phyloP scores from a whole-genome alignment of 768 basidiomycete genomes.

The Pleurotus giganteus region DNA sequence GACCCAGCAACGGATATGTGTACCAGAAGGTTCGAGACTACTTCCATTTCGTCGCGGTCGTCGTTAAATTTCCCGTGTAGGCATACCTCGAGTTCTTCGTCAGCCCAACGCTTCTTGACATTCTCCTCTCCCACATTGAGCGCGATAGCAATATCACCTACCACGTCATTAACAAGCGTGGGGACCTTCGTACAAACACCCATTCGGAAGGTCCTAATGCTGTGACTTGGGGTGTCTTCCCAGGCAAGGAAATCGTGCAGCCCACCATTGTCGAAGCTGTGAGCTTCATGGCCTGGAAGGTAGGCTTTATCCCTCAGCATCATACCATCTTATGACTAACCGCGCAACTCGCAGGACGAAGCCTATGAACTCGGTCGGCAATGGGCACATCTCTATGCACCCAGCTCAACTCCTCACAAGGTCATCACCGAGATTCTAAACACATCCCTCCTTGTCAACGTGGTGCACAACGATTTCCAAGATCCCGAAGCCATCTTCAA shows the following conservation, averaged over 20 bases:
- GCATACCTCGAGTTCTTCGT: conserved; percentile 98
- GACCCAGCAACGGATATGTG: conserved; percentile 88
- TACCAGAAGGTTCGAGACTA: conserved; percentile 78
- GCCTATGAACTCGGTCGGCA: conserved; percentile 90
- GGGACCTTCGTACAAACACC: conserved; percentile 92
- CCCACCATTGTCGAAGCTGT: conserved; percentile 97
- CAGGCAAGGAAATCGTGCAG: conserved; percentile 93
- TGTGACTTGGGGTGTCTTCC: conserved; percentile 99
- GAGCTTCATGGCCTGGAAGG: conserved; percentile 99
- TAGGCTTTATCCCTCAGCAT: conserved; percentile 25
- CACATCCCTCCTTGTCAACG: conserved; percentile 82
- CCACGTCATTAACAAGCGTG: conserved; percentile 95
- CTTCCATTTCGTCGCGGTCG: neutral
- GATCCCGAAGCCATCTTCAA: conserved; percentile 79
- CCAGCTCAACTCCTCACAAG: conserved; percentile 69
- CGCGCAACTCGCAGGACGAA: conserved; percentile 64
- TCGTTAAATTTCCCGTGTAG: conserved; percentile 36
- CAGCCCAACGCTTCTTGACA: conserved; percentile 64
- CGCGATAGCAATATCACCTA: conserved; percentile 89
- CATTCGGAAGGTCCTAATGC: conserved; percentile 95
- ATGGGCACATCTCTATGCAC: conserved; percentile 87
- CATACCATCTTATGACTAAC: conserved; percentile 7
- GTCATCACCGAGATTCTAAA: conserved; percentile 81
- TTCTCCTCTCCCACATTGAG: conserved; percentile 80
- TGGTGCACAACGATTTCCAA: conserved; percentile 96